phyloP scores from a whole-genome alignment of 306 rosid genomes.

The Prosopis cineraria region DNA sequence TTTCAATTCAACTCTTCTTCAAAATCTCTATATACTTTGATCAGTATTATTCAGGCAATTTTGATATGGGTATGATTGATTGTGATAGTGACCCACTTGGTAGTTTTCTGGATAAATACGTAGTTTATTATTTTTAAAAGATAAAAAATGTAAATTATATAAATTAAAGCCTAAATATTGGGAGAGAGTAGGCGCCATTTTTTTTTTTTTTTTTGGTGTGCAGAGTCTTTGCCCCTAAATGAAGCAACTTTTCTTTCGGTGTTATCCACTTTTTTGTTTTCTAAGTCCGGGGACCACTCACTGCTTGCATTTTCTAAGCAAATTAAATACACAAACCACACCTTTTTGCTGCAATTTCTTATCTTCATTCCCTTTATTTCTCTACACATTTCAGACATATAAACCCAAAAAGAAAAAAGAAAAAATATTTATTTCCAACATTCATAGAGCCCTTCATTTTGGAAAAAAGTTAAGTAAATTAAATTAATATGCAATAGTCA shows the following conservation, averaged over 20 bases:
- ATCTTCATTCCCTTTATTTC: not conserved
- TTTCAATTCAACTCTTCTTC: not conserved
- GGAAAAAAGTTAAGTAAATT: too few relatives aligned
- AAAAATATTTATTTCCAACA: too few relatives aligned
- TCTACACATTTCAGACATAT: not conserved
- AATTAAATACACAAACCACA: not conserved
- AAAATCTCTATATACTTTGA: not conserved
- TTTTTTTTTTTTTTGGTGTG: too few relatives aligned
- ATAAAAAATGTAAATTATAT: not conserved
- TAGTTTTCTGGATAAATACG: too few relatives aligned
- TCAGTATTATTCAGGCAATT: not conserved
- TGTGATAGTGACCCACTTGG: not conserved
- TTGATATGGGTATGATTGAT: not conserved
- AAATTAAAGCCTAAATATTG: not conserved
- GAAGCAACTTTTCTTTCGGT: slow-evolving; percentile 26
- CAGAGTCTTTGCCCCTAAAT: not conserved
- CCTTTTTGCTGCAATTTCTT: not conserved
- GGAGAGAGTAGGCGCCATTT: not conserved
- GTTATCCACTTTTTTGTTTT: not conserved
- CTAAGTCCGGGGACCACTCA: not conserved
- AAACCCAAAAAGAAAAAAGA: too few relatives aligned
- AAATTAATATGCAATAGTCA: too few relatives aligned
- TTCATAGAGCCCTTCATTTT: too few relatives aligned
- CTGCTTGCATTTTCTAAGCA: not conserved
- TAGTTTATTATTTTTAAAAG: not conserved